phyloP scores from a whole-genome alignment of 2,329 filamentous ascomycete species.

The Purpureocillium takamizusanense region DNA sequence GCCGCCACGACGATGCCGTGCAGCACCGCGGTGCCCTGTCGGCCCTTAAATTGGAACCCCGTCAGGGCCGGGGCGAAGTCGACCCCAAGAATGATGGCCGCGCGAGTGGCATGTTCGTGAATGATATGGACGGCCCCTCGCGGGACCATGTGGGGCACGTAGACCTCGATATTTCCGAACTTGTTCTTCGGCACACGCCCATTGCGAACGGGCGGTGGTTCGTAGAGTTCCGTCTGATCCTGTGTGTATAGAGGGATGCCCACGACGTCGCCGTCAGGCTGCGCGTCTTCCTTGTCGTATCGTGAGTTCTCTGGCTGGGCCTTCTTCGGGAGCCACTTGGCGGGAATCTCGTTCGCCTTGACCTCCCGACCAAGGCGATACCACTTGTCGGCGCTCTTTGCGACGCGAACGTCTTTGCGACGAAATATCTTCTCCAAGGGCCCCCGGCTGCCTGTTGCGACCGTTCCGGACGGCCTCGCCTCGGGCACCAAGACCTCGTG shows the following conservation, averaged over 20 bases:
- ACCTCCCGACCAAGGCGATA: slow-evolving; percentile 79
- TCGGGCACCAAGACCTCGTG: slow-evolving; percentile 75
- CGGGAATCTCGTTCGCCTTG: slow-evolving; percentile 67
- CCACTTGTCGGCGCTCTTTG: slow-evolving; percentile 80
- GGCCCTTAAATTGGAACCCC: slow-evolving; percentile 80
- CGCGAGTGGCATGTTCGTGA: slow-evolving; percentile 52
- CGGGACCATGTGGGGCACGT: slow-evolving; percentile 87
- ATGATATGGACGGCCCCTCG: slow-evolving; percentile 66
- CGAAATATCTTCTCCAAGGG: slow-evolving; percentile 72
- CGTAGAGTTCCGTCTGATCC: slow-evolving; percentile 64
- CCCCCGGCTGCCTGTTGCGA: slow-evolving; percentile 56
- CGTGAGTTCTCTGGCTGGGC: slow-evolving; percentile 19
- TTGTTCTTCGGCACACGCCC: slow-evolving; percentile 81
- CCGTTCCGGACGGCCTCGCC: slow-evolving; percentile 63
- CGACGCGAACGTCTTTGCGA: slow-evolving; percentile 68
- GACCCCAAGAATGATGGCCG: slow-evolving; percentile 66
- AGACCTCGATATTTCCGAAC: slow-evolving; percentile 90
- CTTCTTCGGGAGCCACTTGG: slow-evolving; percentile 59
- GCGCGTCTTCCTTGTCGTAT: slow-evolving; percentile 17
- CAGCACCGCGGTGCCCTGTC: slow-evolving; percentile 76
- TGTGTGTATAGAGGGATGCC: slow-evolving; percentile 51
- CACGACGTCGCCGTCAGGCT: slow-evolving; percentile 22
- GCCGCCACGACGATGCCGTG: slow-evolving; percentile 67
- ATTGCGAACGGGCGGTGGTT: slow-evolving; percentile 64
- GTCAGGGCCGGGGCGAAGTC: slow-evolving; percentile 87